Conservation (phyloP, 805 yeast species). For the Saccharomyces jurei region DNA sequence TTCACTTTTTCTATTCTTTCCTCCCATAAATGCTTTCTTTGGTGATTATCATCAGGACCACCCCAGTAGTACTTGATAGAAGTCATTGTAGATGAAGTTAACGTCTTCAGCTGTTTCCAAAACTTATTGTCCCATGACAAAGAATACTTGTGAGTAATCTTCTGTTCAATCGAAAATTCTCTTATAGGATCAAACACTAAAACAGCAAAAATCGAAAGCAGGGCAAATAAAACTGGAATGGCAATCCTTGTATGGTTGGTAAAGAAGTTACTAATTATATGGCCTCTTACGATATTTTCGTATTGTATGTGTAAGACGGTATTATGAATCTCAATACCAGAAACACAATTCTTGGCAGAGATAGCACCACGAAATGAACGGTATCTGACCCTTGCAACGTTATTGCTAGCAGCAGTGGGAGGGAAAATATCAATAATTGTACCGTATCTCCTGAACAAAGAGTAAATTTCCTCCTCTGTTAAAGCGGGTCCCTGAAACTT, state of each 20-base stretch:
- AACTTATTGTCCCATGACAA: constrained; percentile 39
- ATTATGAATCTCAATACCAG: constrained; percentile 61
- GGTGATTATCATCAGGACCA: constrained; percentile 22
- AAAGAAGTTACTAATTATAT: constrained; percentile 42
- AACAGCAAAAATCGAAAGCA: constrained; percentile 75
- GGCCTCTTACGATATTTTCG: constrained; percentile 46
- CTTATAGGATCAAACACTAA: constrained; percentile 89
- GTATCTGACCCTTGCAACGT: constrained; percentile 50
- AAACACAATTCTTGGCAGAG: constrained; percentile 82
- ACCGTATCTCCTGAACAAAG: constrained; percentile 82
- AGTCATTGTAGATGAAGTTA: constrained; percentile 33
- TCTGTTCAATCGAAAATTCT: constrained; percentile 65
- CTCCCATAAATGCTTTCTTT: constrained; percentile 44
- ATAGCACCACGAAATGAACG: constrained; percentile 58
- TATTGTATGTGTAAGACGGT: constrained; percentile 71
- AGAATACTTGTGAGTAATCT: constrained; percentile 54
- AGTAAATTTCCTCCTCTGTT: constrained; percentile 71
- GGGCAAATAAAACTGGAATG: constrained; percentile 69
- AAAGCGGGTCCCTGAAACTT: constrained; percentile 69
- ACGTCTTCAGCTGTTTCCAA: constrained; percentile 30
- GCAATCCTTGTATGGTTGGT: constrained; percentile 74
- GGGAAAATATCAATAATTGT: constrained; percentile 66
- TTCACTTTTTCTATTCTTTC: constrained; percentile 63
- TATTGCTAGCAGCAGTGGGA: constrained; percentile 36
- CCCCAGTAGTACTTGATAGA: constrained; percentile 33